Conservation (phyloP, 1,139 yeast genomes). For the Suhomyces bribrorum region DNA sequence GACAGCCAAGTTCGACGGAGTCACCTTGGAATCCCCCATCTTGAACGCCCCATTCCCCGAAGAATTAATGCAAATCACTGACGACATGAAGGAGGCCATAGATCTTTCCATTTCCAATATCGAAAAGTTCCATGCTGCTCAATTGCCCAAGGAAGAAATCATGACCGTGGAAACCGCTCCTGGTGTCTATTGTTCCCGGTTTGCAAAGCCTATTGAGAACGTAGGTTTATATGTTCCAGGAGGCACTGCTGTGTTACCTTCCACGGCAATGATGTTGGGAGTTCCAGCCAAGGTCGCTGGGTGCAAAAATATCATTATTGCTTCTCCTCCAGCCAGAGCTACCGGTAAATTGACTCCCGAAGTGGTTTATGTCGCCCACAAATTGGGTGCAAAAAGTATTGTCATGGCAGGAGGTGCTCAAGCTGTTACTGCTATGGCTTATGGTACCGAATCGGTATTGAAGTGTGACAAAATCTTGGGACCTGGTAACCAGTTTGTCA, state of each 20-base stretch:
- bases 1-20: constrained; percentile 90
- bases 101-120: constrained; percentile 89
- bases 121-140: constrained; percentile 91
- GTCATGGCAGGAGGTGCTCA: constrained; percentile 99
- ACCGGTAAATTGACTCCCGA: constrained; percentile 96
- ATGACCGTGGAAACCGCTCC: constrained; percentile 91
- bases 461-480: constrained; percentile 97
- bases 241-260: constrained; percentile 97
- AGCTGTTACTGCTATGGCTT: constrained; percentile 98
- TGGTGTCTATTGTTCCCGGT: constrained; percentile 91
- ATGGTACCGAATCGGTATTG: constrained; percentile 89
- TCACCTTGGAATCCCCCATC: constrained; percentile 67
- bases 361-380: constrained; percentile 95
- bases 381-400: constrained; percentile 86
- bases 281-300: constrained; percentile 99
- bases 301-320: constrained; percentile 87
- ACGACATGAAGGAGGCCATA: constrained; percentile 80
- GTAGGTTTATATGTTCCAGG: constrained; percentile 98
- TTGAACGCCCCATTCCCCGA: constrained; percentile 84
- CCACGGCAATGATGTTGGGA: constrained; percentile 97
- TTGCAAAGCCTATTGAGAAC: constrained; percentile 89
- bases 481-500: constrained; percentile 98
- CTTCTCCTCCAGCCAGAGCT: constrained; percentile 93
- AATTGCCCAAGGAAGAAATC: constrained; percentile 64
- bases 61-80: constrained; percentile 70